A percentile compares a stretch with the other conserved stretches of the same genome.
These are phyloP conservation scores for Ustilago sp. DNA, from an alignment of 1,284 basidiomycete species.

Conservation along the genomic window DNA sequence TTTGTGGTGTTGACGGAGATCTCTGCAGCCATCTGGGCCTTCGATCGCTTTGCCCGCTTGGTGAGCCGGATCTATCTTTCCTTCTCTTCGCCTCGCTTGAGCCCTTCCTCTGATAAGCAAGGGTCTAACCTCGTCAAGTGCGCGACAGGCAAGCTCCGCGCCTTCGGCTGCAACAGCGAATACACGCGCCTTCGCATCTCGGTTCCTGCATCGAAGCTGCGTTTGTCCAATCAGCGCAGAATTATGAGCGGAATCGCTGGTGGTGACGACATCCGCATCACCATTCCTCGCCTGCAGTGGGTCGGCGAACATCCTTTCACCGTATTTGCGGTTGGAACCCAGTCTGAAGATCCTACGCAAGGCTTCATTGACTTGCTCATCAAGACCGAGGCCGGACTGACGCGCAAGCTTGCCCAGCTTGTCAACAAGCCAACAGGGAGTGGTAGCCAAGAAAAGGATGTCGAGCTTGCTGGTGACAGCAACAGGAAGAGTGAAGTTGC, in stretches of 20 bases:
- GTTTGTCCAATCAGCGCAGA: conserved; percentile 13
- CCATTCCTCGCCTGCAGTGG: conserved; percentile 45
- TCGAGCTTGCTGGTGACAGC: conserved; percentile 7
- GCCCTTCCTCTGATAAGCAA: background rate
- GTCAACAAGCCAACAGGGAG: background rate
- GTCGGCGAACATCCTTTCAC: conserved; percentile 58
- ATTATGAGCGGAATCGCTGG: conserved; percentile 24
- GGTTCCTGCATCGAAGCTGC: conserved; percentile 31
- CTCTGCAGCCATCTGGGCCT: conserved; percentile 37
- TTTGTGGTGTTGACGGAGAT: conserved; percentile 47
- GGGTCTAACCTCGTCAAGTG: conserved; percentile 11
- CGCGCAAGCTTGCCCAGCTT: conserved; percentile 27
- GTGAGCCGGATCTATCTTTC: conserved; percentile 29
- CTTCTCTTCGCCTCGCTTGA: conserved; percentile 16
- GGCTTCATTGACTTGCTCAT: conserved; percentile 44
- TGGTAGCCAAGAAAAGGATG: conserved; percentile 10
- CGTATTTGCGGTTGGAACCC: conserved; percentile 27
- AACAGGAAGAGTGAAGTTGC: conserved; percentile 3
- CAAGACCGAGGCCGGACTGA: conserved; percentile 46
- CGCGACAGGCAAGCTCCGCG: conserved; percentile 17
- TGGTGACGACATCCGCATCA: conserved; percentile 49
- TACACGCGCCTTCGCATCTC: conserved; percentile 37
- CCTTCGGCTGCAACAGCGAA: conserved; percentile 5
- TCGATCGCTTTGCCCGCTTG: conserved; percentile 46
- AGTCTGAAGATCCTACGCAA: conserved; percentile 7